phyloP scores from a whole-genome alignment of 208 protist genomes.

The Wallacemonas rigidus region DNA sequence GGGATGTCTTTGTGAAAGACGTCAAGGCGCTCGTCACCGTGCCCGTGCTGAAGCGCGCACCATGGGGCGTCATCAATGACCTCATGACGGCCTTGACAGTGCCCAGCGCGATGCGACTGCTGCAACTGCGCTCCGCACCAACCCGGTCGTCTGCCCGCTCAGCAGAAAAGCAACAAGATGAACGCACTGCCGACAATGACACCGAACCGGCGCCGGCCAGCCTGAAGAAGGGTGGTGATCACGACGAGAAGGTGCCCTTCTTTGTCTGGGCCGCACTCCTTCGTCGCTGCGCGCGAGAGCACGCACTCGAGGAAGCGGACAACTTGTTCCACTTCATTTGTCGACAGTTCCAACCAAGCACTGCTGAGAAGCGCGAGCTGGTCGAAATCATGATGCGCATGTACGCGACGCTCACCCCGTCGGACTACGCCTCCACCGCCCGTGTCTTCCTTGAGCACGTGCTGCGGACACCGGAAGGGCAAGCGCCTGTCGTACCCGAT shows the following conservation, averaged over 20 bases:
- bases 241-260: constrained; percentile 67
- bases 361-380: constrained; percentile 69
- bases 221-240: not conserved
- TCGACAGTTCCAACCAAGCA: constrained; percentile 47
- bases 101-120: constrained; percentile 76
- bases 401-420: constrained; percentile 70
- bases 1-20: constrained; percentile 66
- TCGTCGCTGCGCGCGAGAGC: constrained; percentile 70
- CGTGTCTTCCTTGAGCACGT: constrained; percentile 77
- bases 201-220: too few relatives aligned
- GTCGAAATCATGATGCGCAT: constrained; percentile 90
- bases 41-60: constrained; percentile 31
- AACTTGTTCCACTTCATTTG: constrained; percentile 79
- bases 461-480: constrained; percentile 39
- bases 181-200: too few relatives aligned
- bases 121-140: constrained; percentile 43
- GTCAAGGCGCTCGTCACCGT: constrained; percentile 59
- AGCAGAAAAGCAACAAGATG: too few relatives aligned
- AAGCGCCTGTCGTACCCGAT: constrained; percentile 50
- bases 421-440: constrained; percentile 71
- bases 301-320: constrained; percentile 77
- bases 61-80: constrained; percentile 84
- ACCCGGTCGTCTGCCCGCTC: not conserved
- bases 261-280: constrained; percentile 80
- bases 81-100: constrained; percentile 73